Conservation (phyloP, 2,329 filamentous ascomycete genomes). For the Colletotrichum sp. region DNA sequence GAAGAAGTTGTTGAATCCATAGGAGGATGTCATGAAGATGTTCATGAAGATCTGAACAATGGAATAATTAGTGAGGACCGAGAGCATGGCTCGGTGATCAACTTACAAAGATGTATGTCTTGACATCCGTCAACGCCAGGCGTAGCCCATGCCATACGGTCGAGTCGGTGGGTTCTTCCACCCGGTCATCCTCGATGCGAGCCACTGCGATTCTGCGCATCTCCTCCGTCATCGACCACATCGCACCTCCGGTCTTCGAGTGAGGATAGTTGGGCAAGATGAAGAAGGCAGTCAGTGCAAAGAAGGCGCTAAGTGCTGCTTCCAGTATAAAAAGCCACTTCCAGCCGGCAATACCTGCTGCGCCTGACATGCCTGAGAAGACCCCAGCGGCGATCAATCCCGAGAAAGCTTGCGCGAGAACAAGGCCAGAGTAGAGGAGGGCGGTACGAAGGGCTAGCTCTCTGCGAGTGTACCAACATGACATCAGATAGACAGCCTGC, state of each 20-base stretch:
- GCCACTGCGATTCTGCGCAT: slow-evolving; percentile 29
- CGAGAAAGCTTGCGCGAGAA: slow-evolving; percentile 41
- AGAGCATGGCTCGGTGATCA: slow-evolving; percentile 6
- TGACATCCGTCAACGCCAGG: slow-evolving; percentile 6
- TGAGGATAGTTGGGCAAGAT: slow-evolving; percentile 41
- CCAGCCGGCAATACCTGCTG: slow-evolving; percentile 30
- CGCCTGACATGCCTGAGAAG: slow-evolving; percentile 35
- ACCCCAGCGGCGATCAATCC: slow-evolving; percentile 50
- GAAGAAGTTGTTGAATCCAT: slow-evolving; percentile 32
- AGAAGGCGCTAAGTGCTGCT: slow-evolving; percentile 29
- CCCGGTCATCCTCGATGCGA: slow-evolving; percentile 41
- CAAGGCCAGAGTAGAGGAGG: slow-evolving; percentile 47
- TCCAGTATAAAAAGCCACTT: slow-evolving; percentile 37
- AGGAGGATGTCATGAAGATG: slow-evolving; percentile 29
- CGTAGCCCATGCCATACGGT: slow-evolving; percentile 10
- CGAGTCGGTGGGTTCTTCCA: slow-evolving; percentile 7
- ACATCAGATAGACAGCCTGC: slow-evolving; percentile 43
- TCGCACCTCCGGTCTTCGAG: slow-evolving; percentile 37
- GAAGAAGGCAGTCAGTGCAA: slow-evolving; percentile 36
- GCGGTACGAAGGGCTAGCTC: slow-evolving; percentile 47
- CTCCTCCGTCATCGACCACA: slow-evolving; percentile 41
- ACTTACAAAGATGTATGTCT: slow-evolving; percentile 15
- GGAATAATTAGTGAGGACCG: slow-evolving; percentile 21
- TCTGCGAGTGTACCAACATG: slow-evolving; percentile 60
- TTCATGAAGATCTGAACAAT: slow-evolving; percentile 28